phyloP scores from a whole-genome alignment of 1,284 basidiomycete species.

The Melampsora americana region DNA sequence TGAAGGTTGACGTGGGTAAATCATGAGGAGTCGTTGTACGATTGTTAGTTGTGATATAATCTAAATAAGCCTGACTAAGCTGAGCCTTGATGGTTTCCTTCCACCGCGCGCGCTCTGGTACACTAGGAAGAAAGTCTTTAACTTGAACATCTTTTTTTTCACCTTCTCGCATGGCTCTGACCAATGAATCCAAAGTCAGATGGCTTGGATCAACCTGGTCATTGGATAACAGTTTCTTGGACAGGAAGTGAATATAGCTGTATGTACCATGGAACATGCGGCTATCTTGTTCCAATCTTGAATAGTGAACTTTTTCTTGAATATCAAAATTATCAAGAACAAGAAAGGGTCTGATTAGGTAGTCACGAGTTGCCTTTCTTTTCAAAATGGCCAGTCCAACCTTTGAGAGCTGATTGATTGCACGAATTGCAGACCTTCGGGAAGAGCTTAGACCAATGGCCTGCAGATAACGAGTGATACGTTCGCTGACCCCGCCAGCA shows the following conservation, averaged over 20 bases:
- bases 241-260: conserved; percentile 11
- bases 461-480: conserved; percentile 1
- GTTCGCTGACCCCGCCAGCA: conserved; percentile 5
- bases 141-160: neutral
- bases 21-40: too few relatives aligned
- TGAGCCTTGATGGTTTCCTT: neutral
- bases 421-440: neutral
- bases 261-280: conserved; percentile 14
- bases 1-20: neutral
- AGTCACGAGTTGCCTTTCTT: too few relatives aligned
- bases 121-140: neutral
- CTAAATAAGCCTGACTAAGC: neutral
- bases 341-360: neutral
- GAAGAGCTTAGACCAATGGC: conserved; percentile 3
- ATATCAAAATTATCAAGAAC: conserved; percentile 27
- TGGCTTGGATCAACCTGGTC: neutral
- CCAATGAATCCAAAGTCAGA: neutral
- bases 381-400: too few relatives aligned
- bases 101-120: neutral
- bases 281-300: neutral
- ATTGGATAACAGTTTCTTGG: neutral
- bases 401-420: too few relatives aligned
- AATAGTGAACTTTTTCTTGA: conserved; percentile 5
- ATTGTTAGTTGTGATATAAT: neutral
- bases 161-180: neutral